These are phyloP conservation scores for Xylaria sp. DNA, from an alignment of 2,329 filamentous ascomycete species.

Conservation along the genomic window DNA sequence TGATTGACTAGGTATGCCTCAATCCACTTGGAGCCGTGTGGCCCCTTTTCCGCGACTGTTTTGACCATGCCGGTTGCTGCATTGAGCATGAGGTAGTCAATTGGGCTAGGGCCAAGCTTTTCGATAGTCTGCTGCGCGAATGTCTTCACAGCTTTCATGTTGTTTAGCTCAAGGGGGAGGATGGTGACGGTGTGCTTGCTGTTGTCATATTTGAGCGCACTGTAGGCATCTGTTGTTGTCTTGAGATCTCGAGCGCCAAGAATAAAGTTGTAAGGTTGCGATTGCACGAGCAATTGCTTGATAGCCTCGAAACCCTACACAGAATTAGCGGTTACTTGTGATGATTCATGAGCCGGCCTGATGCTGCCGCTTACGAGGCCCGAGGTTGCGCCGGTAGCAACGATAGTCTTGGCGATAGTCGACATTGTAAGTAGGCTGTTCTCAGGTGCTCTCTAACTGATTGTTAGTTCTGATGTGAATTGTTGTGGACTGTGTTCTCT, in stretches of 20 bases:
- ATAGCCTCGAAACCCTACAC: slow-evolving; percentile 64
- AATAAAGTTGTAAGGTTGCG: slow-evolving; percentile 61
- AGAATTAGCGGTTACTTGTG: slow-evolving; percentile 6
- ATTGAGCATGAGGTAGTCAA: slow-evolving; percentile 64
- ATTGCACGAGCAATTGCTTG: slow-evolving; percentile 60
- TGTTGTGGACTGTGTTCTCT: not conserved
- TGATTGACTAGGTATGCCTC: slow-evolving; percentile 64
- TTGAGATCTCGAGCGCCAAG: slow-evolving; percentile 61
- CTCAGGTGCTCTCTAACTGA: not conserved
- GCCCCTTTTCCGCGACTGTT: slow-evolving; percentile 51
- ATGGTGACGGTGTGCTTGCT: slow-evolving; percentile 56
- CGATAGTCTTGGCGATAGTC: slow-evolving; percentile 58
- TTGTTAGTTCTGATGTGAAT: not conserved
- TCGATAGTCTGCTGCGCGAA: slow-evolving; percentile 60
- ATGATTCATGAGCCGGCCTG: slow-evolving; percentile 18
- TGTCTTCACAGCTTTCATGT: slow-evolving; percentile 57
- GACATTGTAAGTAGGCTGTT: slow-evolving; percentile 50
- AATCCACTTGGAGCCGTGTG: slow-evolving; percentile 61
- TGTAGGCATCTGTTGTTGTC: slow-evolving; percentile 56
- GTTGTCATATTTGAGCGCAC: slow-evolving; percentile 56
- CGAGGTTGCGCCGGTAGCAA: slow-evolving; percentile 63
- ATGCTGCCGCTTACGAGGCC: slow-evolving; percentile 55
- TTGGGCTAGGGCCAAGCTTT: slow-evolving; percentile 54
- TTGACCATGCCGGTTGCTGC: slow-evolving; percentile 57
- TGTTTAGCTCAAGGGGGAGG: slow-evolving; percentile 61